phyloP scores from a whole-genome alignment of 139 green algal genomes.

The Prasinococcaceae sp. region DNA sequence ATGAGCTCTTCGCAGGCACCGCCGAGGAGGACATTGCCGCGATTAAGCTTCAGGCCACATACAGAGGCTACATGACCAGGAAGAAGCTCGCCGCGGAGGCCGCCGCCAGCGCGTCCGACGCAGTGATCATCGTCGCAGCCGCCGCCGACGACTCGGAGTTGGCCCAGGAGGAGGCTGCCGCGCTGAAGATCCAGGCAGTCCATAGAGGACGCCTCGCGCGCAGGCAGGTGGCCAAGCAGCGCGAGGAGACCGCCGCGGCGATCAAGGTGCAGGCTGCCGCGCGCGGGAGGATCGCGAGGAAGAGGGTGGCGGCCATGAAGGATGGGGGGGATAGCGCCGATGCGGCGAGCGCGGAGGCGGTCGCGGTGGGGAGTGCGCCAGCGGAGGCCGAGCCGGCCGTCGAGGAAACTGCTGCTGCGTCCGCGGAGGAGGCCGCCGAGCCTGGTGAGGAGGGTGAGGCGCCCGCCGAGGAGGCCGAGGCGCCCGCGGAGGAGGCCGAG shows the following conservation, averaged over 20 bases:
- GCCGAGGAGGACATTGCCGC: no score
- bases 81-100: neutral
- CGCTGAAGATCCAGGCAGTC: neutral
- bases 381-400: no score
- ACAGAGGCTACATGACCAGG: conserved; percentile 1
- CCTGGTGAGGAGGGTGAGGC: no score
- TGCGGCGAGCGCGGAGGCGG: no score
- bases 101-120: neutral
- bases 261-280: conserved; percentile 10
- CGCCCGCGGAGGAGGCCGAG: no score
- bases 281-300: neutral
- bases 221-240: neutral
- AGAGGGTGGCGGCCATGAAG: conserved; percentile 11
- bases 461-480: no score
- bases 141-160: neutral
- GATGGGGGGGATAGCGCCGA: neutral
- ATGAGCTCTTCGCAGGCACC: neutral
- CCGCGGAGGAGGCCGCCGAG: no score
- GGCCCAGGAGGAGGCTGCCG: neutral
- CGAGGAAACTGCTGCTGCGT: no score
- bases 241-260: neutral
- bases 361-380: no score
- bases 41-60: conserved; percentile 3
- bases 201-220: neutral
- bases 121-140: neutral